A percentile compares a stretch with the other conserved stretches of the same genome.
phyloP scores from a whole-genome alignment of 257 asterid species.

The Ilex asprella region DNA sequence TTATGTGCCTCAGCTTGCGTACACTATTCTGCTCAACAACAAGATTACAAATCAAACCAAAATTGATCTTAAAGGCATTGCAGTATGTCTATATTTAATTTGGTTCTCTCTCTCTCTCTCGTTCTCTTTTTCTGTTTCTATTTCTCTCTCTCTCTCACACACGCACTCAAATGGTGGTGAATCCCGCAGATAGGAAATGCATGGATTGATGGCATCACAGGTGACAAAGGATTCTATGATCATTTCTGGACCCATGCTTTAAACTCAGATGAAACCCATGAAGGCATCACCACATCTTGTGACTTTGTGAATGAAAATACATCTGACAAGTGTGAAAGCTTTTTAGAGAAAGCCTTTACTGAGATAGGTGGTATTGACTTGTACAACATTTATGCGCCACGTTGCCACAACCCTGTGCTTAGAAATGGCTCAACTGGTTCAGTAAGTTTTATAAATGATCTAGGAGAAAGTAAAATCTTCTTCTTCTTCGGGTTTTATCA shows the following conservation, averaged over 20 bases:
- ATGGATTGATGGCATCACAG: slow-evolving; percentile 16
- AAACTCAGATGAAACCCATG: slow-evolving; percentile 29
- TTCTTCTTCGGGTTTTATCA: background rate
- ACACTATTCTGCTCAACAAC: too few relatives aligned
- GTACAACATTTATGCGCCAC: slow-evolving; percentile 21
- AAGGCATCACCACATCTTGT: slow-evolving; percentile 14
- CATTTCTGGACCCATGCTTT: slow-evolving; percentile 29
- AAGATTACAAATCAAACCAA: too few relatives aligned
- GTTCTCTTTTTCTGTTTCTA: too few relatives aligned
- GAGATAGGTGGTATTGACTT: slow-evolving; percentile 13
- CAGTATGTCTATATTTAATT: too few relatives aligned
- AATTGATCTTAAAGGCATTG: too few relatives aligned
- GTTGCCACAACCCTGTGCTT: slow-evolving; percentile 11
- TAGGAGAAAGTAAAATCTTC: background rate
- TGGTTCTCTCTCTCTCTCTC: too few relatives aligned
- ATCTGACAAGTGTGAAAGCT: slow-evolving; percentile 2
- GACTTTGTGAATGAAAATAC: slow-evolving; percentile 10
- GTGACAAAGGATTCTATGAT: slow-evolving; percentile 15
- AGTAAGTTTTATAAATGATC: slow-evolving; percentile 6
- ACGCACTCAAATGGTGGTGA: too few relatives aligned
- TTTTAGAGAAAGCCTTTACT: background rate
- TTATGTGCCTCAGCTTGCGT: too few relatives aligned
- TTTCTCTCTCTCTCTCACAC: too few relatives aligned
- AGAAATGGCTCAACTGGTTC: slow-evolving; percentile 18
- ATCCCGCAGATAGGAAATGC: slow-evolving; percentile 28